Evolutionary conservation across 805 yeast genomes (phyloP).

Genomic region (Metschnikowia drakensbergensis): DNA sequence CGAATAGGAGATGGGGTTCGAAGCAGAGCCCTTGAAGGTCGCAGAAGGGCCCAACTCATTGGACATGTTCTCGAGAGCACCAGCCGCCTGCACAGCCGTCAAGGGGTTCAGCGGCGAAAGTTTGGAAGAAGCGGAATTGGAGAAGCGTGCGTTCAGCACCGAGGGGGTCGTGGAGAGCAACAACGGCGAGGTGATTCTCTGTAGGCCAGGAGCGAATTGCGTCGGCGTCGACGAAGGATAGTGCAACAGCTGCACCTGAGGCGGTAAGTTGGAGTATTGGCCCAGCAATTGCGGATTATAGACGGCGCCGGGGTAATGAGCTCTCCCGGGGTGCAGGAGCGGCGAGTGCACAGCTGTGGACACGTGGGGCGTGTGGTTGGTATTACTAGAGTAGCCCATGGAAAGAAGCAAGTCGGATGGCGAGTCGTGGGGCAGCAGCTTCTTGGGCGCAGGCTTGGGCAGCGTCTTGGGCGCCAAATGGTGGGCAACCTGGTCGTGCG

Average conservation of each 20-base stretch:
- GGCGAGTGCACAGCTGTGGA: constrained; percentile 14
- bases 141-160: constrained; percentile 37
- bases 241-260: constrained; percentile 51
- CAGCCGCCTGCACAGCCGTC: constrained; percentile 37
- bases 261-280: constrained; percentile 22
- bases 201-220: constrained; percentile 63
- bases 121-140: constrained; percentile 12
- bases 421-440: constrained; percentile 14
- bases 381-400: constrained; percentile 1
- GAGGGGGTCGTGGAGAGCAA: constrained; percentile 50
- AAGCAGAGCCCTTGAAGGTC: constrained; percentile 28
- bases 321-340: constrained; percentile 12
- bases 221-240: constrained; percentile 69
- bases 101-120: constrained; percentile 14
- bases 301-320: constrained; percentile 9
- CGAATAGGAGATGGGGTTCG: constrained; percentile 21
- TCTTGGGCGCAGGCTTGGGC: constrained; percentile 6
- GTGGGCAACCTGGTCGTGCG: constrained; percentile 21
- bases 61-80: constrained; percentile 43
- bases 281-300: constrained; percentile 15
- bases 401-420: constrained; percentile 7
- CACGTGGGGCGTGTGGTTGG: background rate
- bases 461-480: constrained; percentile 10
- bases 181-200: constrained; percentile 62
- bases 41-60: constrained; percentile 44